Base-by-base conservation (phyloP, 1,284 basidiomycete genomes). In the Retiboletus flavoniger region DNA sequence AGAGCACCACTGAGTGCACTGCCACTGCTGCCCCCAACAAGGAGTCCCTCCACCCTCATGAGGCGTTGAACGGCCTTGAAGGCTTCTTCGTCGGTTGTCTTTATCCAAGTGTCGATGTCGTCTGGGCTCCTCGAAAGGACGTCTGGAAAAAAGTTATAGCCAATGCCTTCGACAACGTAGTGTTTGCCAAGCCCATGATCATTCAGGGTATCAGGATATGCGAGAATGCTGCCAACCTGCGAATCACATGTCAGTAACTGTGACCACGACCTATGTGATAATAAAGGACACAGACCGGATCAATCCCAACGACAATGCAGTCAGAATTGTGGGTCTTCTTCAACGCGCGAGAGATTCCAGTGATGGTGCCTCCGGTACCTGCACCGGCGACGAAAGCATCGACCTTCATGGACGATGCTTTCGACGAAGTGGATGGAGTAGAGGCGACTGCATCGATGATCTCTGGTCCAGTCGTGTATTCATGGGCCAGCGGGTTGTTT, bases 291-390 rank as follows among this genome's bases (percentile, higher is more conserved):
- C 85, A 50, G 63, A 95, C 90, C 29, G 96, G 96, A 74, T 99
- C 96, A 28, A 95, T 81, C 4, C 85, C 95, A n/a, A 99, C 81
- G 16, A 97, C 80, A 32, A 83, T 72, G 62, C 84, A 88, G 21
- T 83, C 73, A 29, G 80, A 72, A 65, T 91, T 91, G 64, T 91
- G 88, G 4, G 70, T 75, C 65, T 87, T 89, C 74, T 92, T 91
- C 65, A 98, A 77, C 1, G 90, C 92, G 32, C 86, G 80, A 7
- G 93, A 89, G 28, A 95, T 72, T 4, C 96, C 96, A 17, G 91
- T 92, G 58, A 99, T 78, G 0, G 96, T 98, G 9, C 96, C 96
- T 29, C 96, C 96, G 1, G 96, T 99, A 8, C 96, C 96, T 10
- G 95, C 93, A 6, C 93, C 88, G 6, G 88, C 91, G n/a, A 97